Conservation (phyloP, 2,329 filamentous ascomycete species). For the Ambrosiella xylebori region DNA sequence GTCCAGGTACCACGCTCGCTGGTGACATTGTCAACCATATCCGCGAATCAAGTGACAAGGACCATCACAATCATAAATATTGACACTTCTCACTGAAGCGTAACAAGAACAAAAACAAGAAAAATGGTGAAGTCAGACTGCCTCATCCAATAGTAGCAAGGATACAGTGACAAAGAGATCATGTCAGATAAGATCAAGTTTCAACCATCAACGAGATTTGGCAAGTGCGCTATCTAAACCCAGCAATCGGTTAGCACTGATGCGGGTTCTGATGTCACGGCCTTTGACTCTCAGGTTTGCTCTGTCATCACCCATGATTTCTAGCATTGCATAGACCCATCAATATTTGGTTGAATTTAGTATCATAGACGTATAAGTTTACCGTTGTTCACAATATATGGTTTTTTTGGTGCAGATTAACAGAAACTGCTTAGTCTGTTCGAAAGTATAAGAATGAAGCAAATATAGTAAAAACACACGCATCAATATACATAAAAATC, state of each 20-base stretch:
- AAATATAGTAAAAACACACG: too few relatives aligned
- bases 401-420: too few relatives aligned
- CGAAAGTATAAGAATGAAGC: too few relatives aligned
- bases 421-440: too few relatives aligned
- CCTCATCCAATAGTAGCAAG: not conserved
- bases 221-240: constrained; percentile 3
- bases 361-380: too few relatives aligned
- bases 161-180: not conserved
- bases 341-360: not conserved
- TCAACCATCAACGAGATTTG: constrained; percentile 17
- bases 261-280: constrained; percentile 7
- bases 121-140: not conserved
- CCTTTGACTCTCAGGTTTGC: constrained; percentile 10
- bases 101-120: constrained; percentile 2
- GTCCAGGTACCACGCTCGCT: not conserved
- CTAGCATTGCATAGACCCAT: not conserved
- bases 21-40: too few relatives aligned
- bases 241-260: constrained; percentile 12
- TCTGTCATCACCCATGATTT: constrained; percentile 24
- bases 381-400: too few relatives aligned
- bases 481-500: too few relatives aligned
- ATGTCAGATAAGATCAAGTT: constrained; percentile 53
- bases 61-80: not conserved
- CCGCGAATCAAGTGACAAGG: not conserved
- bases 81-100: constrained; percentile 9